Base-by-base conservation (phyloP, 331 rosid genomes). In the Pyracantha coccinea region DNA sequence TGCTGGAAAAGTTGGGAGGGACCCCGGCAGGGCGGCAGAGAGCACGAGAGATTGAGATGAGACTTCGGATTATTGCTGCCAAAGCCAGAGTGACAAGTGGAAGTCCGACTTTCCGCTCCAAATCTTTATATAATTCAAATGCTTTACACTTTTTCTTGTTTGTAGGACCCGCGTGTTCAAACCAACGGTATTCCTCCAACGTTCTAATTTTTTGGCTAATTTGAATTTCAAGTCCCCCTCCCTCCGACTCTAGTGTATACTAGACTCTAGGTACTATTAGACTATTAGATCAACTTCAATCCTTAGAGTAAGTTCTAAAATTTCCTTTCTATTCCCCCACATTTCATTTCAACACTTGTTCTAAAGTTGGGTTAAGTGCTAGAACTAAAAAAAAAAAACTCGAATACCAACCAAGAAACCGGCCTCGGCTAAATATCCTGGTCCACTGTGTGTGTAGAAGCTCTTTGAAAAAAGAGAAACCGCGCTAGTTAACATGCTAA, bases 1-100 rank as follows among this genome's bases (percentile, higher is more conserved):
- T 41, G 84, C 68, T 31, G 69, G 68, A 27, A 85, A 84, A 81
- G 83, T 66, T 5, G 75, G 66, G 66, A 65, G 58, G 75, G 75
- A 9, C 52, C 69, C 31, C 63, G 5, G 31, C 44, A 38, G 33
- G 55, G 7, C 58, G 41, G 32, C 60, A 63, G 24, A 38, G 32
- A 47, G 28, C 41, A 54, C 1, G 1, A 58, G 67, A 72, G 74
- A 69, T 2, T 15, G n/a, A 19, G 55, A 72, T 23, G 67, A 35
- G 76, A 72, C 55, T 57, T 72, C 67, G 76, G 76, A 71, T 38
- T 38, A 10, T 32, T 53, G 65, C 53, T 31, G 53, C 75, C 31
- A 16, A 55, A 72, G 17, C 68, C 35, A 24, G 32, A 35, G 58
- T 59, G 68, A 72, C 76, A 72, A 27, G 25, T 72, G 68, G 35